Evolutionary conservation across 2,329 filamentous ascomycete species (phyloP).

Genomic region (Pezicula carpinea): DNA sequence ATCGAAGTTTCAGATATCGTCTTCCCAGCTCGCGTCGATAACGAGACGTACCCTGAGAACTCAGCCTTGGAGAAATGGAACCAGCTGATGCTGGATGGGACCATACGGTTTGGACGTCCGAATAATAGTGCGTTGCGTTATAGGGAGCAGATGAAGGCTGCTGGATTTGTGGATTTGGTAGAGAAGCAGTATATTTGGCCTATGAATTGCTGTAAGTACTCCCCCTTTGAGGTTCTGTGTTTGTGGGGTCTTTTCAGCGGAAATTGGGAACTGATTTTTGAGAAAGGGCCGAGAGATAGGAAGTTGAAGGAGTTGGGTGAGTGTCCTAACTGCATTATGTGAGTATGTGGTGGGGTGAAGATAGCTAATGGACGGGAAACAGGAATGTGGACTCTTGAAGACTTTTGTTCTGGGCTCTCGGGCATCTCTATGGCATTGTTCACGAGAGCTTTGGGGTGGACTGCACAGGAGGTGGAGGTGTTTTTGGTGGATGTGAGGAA

Average conservation of each 20-base stretch:
- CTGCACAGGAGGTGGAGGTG: constrained; percentile 9
- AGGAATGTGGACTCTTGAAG: constrained; percentile 15
- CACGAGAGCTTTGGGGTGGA: constrained; percentile 12
- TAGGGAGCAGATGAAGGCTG: constrained; percentile 12
- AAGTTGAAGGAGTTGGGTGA: constrained; percentile 22
- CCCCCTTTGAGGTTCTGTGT: no score
- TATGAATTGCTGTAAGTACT: constrained; percentile 30
- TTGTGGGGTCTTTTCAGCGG: no score
- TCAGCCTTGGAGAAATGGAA: constrained; percentile 11
- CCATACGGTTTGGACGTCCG: constrained; percentile 26
- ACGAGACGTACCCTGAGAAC: constrained; percentile 21
- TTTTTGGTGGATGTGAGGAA: constrained; percentile 1
- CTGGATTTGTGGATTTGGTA: constrained; percentile 19
- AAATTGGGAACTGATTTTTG: no score
- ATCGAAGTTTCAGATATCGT: constrained; percentile 28
- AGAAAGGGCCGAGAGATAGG: constrained; percentile 43
- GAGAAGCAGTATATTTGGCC: constrained; percentile 46
- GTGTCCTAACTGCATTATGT: background rate
- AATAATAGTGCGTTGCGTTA: constrained; percentile 25
- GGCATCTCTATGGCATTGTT: constrained; percentile 17
- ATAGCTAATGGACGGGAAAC: background rate
- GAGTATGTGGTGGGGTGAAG: background rate
- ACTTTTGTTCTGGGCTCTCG: constrained; percentile 8
- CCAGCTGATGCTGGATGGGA: constrained; percentile 26
- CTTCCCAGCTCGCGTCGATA: constrained; percentile 26